A percentile compares a stretch with the other conserved stretches of the same genome.
These are phyloP conservation scores for Tieghemostelium lacteum DNA, from an alignment of 78 protist species.

Conservation along the genomic window DNA sequence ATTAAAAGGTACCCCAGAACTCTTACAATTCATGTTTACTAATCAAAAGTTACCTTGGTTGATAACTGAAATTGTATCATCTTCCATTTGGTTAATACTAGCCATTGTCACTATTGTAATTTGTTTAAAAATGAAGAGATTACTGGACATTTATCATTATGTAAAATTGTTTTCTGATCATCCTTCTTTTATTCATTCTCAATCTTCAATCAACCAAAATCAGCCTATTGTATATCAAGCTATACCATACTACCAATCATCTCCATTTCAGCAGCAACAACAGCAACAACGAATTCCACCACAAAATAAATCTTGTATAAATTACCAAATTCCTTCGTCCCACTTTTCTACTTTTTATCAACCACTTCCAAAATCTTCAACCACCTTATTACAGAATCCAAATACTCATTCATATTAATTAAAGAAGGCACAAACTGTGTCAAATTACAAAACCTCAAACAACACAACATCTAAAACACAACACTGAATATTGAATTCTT, in stretches of 20 bases:
- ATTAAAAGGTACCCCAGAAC: neutral
- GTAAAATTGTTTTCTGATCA: neutral
- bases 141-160: neutral
- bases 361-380: neutral
- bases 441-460: no score
- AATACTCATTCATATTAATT: no score
- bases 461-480: no score
- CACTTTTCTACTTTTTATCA: neutral
- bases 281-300: neutral
- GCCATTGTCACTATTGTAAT: neutral
- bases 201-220: neutral
- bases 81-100: neutral
- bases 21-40: no score
- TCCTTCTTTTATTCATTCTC: neutral
- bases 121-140: no score
- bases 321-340: neutral
- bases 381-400: no score
- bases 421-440: no score
- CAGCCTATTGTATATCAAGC: neutral
- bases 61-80: neutral
- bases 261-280: neutral
- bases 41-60: neutral
- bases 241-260: neutral
- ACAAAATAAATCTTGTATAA: constrained; percentile 3
- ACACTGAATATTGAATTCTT: no score